A percentile compares a stretch with the other conserved stretches of the same genome.
Evolutionary conservation across 1,284 basidiomycete species (phyloP).

Genomic region (Malassezia sympodialis): DNA sequence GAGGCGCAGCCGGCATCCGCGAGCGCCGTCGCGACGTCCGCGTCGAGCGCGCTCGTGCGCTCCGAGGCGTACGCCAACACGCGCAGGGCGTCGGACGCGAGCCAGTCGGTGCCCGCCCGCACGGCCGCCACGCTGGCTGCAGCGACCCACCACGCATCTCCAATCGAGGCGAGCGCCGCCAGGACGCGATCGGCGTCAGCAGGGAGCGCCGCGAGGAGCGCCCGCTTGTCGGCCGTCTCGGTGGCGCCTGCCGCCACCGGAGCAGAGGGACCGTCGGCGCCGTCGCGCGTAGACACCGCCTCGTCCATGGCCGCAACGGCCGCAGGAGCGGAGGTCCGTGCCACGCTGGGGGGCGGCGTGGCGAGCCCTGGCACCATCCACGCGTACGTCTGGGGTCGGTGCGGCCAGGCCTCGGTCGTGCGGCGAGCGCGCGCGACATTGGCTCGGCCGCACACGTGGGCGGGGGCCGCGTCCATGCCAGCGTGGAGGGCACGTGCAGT

Average conservation of each 20-base stretch:
- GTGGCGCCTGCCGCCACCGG: background rate
- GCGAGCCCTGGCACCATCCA: background rate
- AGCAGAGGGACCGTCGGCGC: background rate
- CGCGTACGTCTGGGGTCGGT: background rate
- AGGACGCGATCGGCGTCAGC: background rate
- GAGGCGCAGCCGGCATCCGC: background rate
- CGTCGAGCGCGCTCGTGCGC: slow-evolving; percentile 9
- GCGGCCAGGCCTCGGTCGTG: background rate
- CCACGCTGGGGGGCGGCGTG: background rate
- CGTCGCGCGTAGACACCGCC: background rate
- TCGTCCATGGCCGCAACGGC: slow-evolving; percentile 4
- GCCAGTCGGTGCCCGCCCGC: slow-evolving; percentile 6
- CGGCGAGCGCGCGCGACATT: background rate
- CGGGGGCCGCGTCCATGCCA: background rate
- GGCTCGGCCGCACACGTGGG: background rate
- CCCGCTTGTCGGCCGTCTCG: background rate
- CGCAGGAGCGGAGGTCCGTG: background rate
- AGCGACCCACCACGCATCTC: slow-evolving; percentile 13
- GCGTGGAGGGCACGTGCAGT: slow-evolving; percentile 12
- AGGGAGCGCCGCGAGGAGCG: slow-evolving; percentile 8
- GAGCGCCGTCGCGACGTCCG: background rate
- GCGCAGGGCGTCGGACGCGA: slow-evolving; percentile 5
- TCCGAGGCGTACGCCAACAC: slow-evolving; percentile 1
- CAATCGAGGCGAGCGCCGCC: background rate
- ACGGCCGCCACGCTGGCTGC: slow-evolving; percentile 10